A percentile compares a stretch with the other conserved stretches of the same genome.
Evolutionary conservation across 805 yeast species (phyloP).

Genomic region (Komagataella phaffii): DNA sequence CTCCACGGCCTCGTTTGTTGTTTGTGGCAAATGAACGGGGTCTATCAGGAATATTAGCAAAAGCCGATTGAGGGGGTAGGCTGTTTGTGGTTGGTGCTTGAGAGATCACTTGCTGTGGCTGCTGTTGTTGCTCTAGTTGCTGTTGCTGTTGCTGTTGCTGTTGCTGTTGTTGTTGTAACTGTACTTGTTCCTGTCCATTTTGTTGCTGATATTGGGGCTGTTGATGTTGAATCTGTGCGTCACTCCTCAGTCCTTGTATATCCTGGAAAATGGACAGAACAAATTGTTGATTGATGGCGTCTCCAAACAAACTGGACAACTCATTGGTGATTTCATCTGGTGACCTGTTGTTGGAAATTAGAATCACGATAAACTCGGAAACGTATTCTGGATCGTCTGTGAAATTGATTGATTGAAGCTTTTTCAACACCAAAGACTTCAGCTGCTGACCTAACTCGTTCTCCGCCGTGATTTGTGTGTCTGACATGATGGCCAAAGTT

Average conservation of each 20-base stretch:
- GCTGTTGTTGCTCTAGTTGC: constrained; percentile 9
- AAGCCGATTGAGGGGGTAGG: constrained; percentile 7
- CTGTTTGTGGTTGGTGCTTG: constrained; percentile 2
- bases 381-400: constrained; percentile 44
- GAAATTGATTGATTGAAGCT: constrained; percentile 25
- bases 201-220: constrained; percentile 5
- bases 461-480: constrained; percentile 13
- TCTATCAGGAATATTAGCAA: constrained; percentile 4
- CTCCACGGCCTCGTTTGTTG: constrained; percentile 9
- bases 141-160: constrained; percentile 8
- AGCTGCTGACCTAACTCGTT: constrained; percentile 25
- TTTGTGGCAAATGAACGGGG: constrained; percentile 10
- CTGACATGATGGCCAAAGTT: constrained; percentile 8
- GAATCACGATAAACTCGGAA: constrained; percentile 61
- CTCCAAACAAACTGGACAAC: constrained; percentile 46
- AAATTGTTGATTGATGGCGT: constrained; percentile 43
- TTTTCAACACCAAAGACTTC: constrained; percentile 27
- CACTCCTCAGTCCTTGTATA: constrained; percentile 27
- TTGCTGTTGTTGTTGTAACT: constrained; percentile 10
- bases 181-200: constrained; percentile 3
- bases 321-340: constrained; percentile 49
- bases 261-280: constrained; percentile 46
- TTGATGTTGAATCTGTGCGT: constrained; percentile 14
- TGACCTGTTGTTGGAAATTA: constrained; percentile 55
- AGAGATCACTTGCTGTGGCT: constrained; percentile 7